Evolutionary conservation across 23 red algal species (phyloP).

Genomic region (Chondrus crispus): DNA sequence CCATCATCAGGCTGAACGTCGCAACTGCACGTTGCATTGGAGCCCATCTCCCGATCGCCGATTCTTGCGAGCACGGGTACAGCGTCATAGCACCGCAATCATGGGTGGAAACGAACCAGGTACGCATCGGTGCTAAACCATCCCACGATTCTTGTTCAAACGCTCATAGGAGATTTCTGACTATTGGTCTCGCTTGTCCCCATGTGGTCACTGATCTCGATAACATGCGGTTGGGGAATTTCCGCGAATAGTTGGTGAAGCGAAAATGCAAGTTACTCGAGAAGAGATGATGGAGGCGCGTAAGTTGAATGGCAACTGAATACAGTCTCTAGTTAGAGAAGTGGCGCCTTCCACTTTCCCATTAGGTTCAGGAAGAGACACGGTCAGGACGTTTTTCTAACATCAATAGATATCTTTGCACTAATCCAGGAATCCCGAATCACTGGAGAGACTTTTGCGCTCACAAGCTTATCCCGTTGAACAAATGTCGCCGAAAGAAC

Average conservation of each 20-base stretch:
- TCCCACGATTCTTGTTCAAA: neutral
- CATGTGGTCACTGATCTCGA: neutral
- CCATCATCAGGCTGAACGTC: too few species aligned
- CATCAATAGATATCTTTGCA: too few species aligned
- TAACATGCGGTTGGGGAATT: too few species aligned
- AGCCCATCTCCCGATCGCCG: too few species aligned
- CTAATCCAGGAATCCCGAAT: conserved; percentile 42
- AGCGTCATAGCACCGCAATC: too few species aligned
- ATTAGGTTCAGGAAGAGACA: too few species aligned
- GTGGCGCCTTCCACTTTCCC: too few species aligned
- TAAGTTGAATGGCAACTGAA: neutral
- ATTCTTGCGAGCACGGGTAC: too few species aligned
- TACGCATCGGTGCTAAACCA: too few species aligned
- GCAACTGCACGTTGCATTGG: too few species aligned
- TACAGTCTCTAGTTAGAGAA: too few species aligned
- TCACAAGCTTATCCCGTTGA: conserved; percentile 90
- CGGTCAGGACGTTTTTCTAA: too few species aligned
- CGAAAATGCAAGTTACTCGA: conserved; percentile 32
- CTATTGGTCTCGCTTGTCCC: neutral
- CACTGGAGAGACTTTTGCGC: conserved; percentile 86
- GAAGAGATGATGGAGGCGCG: conserved; percentile 39
- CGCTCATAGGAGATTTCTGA: neutral
- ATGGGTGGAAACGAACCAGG: neutral
- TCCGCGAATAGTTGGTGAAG: conserved; percentile 30
- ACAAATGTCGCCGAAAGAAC: conserved; percentile 83